These are phyloP conservation scores for Phialophora expanda DNA, from an alignment of 2,329 filamentous ascomycete species.

Conservation along the genomic window DNA sequence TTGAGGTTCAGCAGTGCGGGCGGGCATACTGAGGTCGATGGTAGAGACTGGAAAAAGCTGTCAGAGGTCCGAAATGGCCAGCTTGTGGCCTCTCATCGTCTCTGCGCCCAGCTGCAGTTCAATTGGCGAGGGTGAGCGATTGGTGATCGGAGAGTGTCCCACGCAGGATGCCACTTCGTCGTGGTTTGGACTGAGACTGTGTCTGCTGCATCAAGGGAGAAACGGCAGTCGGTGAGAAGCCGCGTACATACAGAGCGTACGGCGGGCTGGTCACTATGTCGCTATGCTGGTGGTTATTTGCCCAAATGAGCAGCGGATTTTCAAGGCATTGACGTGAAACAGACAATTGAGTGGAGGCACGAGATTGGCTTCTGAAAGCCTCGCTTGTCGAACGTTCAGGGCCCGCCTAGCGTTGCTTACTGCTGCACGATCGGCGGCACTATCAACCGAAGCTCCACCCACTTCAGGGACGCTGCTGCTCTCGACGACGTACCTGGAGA, in stretches of 20 bases:
- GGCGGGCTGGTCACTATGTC: neutral
- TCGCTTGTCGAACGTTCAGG: neutral
- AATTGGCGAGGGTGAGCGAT: constrained; percentile 20
- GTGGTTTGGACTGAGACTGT: constrained; percentile 28
- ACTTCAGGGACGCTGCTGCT: constrained; percentile 16
- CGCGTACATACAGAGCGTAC: neutral
- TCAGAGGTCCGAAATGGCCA: constrained; percentile 14
- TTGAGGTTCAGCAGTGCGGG: constrained; percentile 41
- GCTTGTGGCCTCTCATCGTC: constrained; percentile 24
- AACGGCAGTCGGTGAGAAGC: neutral
- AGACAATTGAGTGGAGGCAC: constrained; percentile 28
- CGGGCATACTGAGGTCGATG: constrained; percentile 31
- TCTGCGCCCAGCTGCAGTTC: constrained; percentile 26
- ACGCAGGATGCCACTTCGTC: constrained; percentile 24
- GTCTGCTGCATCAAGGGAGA: constrained; percentile 27
- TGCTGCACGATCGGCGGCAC: constrained; percentile 18
- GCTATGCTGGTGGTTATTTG: neutral
- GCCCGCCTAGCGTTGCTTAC: constrained; percentile 4
- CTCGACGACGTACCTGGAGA: neutral
- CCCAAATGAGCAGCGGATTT: neutral
- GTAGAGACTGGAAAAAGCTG: constrained; percentile 25
- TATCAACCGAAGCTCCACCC: constrained; percentile 14
- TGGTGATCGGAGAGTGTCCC: constrained; percentile 18
- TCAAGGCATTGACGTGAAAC: constrained; percentile 24
- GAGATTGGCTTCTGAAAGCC: constrained; percentile 28